A percentile compares a stretch with the other conserved stretches of the same genome.
phyloP scores from a whole-genome alignment of 2,329 filamentous ascomycete species.

The Fusarium nanum region DNA sequence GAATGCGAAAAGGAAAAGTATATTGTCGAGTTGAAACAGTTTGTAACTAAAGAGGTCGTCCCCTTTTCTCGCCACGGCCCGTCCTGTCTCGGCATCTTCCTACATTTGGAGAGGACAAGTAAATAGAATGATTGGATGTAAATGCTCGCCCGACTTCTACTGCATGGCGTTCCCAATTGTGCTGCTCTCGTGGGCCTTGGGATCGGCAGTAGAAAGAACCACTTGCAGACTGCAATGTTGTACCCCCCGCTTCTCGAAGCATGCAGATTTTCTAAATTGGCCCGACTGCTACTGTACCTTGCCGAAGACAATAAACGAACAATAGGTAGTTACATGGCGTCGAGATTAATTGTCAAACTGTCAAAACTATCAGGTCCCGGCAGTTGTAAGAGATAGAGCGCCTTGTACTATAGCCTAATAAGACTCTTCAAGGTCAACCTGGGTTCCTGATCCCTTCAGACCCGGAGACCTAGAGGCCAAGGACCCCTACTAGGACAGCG shows the following conservation, averaged over 20 bases:
- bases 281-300: background rate
- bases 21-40: background rate
- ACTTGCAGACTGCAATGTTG: background rate
- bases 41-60: background rate
- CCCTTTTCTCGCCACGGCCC: slow-evolving; percentile 29
- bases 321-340: background rate
- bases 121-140: slow-evolving; percentile 21
- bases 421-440: slow-evolving; percentile 17
- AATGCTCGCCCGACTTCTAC: slow-evolving; percentile 2
- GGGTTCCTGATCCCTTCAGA: slow-evolving; percentile 13
- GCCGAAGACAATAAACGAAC: background rate
- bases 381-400: slow-evolving; percentile 23
- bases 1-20: background rate
- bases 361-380: slow-evolving; percentile 13
- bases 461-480: background rate
- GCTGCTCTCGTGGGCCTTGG: background rate
- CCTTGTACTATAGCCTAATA: slow-evolving; percentile 14
- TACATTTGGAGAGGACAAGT: slow-evolving; percentile 7
- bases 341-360: background rate
- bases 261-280: slow-evolving; percentile 9
- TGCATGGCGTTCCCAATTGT: slow-evolving; percentile 37
- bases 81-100: slow-evolving; percentile 37
- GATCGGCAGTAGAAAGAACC: slow-evolving; percentile 34
- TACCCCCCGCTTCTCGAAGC: slow-evolving; percentile 42
- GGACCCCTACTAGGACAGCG: slow-evolving; percentile 26